phyloP scores from a whole-genome alignment of 225 moss, liverwort and hornwort genomes.

The Polytrichum formosum region DNA sequence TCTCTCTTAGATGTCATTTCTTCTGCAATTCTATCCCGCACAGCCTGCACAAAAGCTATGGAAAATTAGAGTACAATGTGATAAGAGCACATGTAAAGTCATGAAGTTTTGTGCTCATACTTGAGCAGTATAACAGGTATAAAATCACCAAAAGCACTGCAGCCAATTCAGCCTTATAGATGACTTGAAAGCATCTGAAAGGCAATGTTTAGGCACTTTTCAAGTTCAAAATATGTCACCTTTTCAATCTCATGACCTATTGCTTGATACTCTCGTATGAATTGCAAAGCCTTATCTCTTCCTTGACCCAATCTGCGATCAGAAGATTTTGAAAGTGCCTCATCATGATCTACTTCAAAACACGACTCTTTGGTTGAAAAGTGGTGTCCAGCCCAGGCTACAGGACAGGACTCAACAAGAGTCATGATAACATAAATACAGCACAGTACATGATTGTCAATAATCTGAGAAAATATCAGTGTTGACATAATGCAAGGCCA shows the following conservation, averaged over 20 bases:
- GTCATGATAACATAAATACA: background rate
- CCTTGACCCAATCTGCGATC: conserved; percentile 84
- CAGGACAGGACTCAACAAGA: conserved; percentile 5
- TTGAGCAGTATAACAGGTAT: too few relatives aligned
- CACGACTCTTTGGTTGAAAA: too few relatives aligned
- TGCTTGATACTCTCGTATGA: conserved; percentile 63
- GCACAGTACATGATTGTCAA: background rate
- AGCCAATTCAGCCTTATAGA: too few relatives aligned
- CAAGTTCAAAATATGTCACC: conserved; percentile 26
- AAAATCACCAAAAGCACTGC: too few relatives aligned
- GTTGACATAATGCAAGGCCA: background rate
- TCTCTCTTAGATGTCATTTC: conserved; percentile 57
- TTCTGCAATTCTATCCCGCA: conserved; percentile 60
- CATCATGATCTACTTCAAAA: too few relatives aligned
- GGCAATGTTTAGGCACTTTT: too few relatives aligned
- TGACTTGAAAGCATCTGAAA: too few relatives aligned
- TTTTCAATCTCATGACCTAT: conserved; percentile 64
- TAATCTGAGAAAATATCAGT: too few relatives aligned
- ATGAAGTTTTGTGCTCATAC: background rate
- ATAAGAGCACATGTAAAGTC: background rate
- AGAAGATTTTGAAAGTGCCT: too few relatives aligned
- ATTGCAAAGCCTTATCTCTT: conserved; percentile 81
- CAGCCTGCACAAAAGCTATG: conserved; percentile 43
- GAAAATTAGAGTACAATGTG: background rate
- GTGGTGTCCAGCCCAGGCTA: too few relatives aligned